Evolutionary conservation across 202 grass and related monocot genomes (phyloP), one percentile per base, ranked within the genome.

Genomic region (Schoenoplectus triqueter): DNA sequence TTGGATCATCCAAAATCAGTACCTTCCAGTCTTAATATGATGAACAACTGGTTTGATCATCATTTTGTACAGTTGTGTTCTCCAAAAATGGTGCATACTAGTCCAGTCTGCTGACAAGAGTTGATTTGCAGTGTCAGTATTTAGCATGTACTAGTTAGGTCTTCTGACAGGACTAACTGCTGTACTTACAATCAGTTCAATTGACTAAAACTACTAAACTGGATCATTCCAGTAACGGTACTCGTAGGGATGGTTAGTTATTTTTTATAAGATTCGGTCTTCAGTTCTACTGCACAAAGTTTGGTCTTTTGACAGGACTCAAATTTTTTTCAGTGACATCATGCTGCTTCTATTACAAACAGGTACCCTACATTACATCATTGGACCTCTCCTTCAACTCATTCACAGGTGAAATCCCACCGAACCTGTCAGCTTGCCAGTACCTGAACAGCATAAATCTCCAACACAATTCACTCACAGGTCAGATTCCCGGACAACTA

Each of bases 381-480:
- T 44, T 95, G 17, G 95, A 95, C 78, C 91, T 93, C 67, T 98
- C 92, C 45, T 86, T 69, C 64, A 92, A 98, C 86, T 17, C 22
- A 3, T 93, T 98, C 78, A 88, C 77, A 10, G 91, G 91, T 3
- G 1, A 18, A 69, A 92, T 98, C 60, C 95, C 92, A 5, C 2
- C 0, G 21, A 69, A 76, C 14, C 85, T 98, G 6, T 93, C 86
- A 0, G 85, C 83, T 13, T 91, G 93, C 1, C 77, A 78, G 5
- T 97, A 91, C 76, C 86, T 97, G 66, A 91, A 94, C 80, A 3
- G 7, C 40, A 91, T 94, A 80, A 91, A 84, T 54, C 90, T 97
- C 19, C 87, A 94, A 67, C 84, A 91, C 83, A 97, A 97, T 80
- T 88, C 85, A 47, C 66, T 97, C 54, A 89, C 20, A 72, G 95